phyloP scores from a whole-genome alignment of 805 yeast species.

The Barnettozyma californica region DNA sequence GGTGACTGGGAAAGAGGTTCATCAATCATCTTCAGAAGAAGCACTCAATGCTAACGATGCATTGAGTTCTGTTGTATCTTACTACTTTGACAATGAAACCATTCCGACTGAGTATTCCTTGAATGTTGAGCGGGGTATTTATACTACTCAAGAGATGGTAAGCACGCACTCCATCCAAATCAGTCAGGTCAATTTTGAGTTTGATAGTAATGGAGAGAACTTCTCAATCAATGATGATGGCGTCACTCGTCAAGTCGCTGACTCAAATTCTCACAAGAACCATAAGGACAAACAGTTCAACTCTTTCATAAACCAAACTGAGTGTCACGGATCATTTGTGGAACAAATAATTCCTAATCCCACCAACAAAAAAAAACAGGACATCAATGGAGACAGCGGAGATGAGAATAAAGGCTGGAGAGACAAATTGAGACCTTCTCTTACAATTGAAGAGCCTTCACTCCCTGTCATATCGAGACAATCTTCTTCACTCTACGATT shows the following conservation, averaged over 20 bases:
- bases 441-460: background rate
- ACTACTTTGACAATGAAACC: constrained; percentile 4
- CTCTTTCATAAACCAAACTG: background rate
- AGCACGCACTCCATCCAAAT: background rate
- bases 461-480: background rate
- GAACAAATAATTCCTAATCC: background rate
- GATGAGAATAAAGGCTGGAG: background rate
- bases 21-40: background rate
- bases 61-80: constrained; percentile 2
- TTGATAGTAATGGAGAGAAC: background rate
- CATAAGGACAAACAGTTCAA: background rate
- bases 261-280: background rate
- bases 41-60: background rate
- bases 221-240: background rate
- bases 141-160: background rate
- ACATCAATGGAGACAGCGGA: background rate
- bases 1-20: background rate
- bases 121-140: background rate
- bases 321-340: background rate
- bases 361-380: background rate
- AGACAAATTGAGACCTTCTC: background rate
- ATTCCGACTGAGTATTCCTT: background rate
- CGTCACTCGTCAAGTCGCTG: background rate
- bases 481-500: background rate
- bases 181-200: background rate